Evolutionary conservation across 164 flowering plant genomes (phyloP), one percentile per base, ranked within the genome.

Genomic region (Amborella trichopoda): DNA sequence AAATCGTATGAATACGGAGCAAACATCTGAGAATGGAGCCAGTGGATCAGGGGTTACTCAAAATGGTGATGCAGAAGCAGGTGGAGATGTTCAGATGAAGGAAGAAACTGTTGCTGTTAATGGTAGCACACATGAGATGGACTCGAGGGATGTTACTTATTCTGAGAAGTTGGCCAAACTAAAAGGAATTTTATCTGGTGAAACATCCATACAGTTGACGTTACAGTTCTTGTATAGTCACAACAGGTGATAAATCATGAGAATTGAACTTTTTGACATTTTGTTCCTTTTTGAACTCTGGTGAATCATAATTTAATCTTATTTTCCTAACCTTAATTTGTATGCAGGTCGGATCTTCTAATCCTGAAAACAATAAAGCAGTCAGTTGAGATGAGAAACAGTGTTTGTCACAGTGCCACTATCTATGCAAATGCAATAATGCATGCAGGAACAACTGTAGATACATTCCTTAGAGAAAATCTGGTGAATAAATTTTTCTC

Each of bases 371-470:
- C 90, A 44, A 81, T 83, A 59, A 87, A 87, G 74, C 96, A 87
- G 64, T 83, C 96, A 30, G 86, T 87, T 50, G 96, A 87, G 68
- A 81, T 83, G 88, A 76, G 91, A 67, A 87, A 87, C 46, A 87
- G 96, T 64, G 96, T 87, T 33, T 87, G 96, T 53, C 96, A 87
- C 48, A 87, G 96, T 72, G 96, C 96, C 17, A 87, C 96, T 23
- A 83, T 87, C 22, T 79, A 79, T 76, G 83, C 94, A 26, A 87
- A 87, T 77, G 96, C 96, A 14, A 75, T 87, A 55, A 87, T 87
- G 96, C 96, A 87, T 64, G 96, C 96, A 40, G 94, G 96, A 62
- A 87, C 96, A 2, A 87, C 96, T 14, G 96, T 87, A 30, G 96
- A 87, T 58, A 87, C 96, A 10, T 87, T 83, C 59, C 77, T 87